These are phyloP conservation scores for Fusarium ramigenum DNA, from an alignment of 2,329 filamentous ascomycete genomes.

Conservation along the genomic window DNA sequence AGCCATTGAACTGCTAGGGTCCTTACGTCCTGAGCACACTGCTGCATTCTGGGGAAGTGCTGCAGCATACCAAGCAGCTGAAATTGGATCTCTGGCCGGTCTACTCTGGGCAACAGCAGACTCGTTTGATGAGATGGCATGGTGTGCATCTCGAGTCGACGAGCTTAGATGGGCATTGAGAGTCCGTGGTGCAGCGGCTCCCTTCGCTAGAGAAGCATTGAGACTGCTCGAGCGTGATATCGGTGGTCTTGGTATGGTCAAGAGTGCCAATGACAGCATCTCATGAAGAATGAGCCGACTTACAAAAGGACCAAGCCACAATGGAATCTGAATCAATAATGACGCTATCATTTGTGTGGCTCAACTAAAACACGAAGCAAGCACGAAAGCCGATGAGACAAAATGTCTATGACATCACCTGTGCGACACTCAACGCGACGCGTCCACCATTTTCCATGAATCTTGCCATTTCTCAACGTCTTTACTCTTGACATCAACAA, in stretches of 20 bases:
- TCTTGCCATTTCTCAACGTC: background rate
- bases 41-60: slow-evolving; percentile 58
- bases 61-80: slow-evolving; percentile 54
- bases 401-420: slow-evolving; percentile 41
- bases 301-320: background rate
- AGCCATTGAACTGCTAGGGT: slow-evolving; percentile 53
- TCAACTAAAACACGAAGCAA: slow-evolving; percentile 19
- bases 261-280: slow-evolving; percentile 20
- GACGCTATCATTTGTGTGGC: slow-evolving; percentile 3
- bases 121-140: slow-evolving; percentile 50
- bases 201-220: slow-evolving; percentile 52
- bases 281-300: background rate
- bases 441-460: background rate
- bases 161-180: slow-evolving; percentile 55
- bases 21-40: slow-evolving; percentile 55
- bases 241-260: slow-evolving; percentile 43
- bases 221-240: slow-evolving; percentile 51
- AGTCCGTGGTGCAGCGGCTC: slow-evolving; percentile 50
- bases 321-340: background rate
- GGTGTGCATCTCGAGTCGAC: slow-evolving; percentile 51
- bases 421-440: slow-evolving; percentile 28
- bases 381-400: slow-evolving; percentile 8
- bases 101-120: slow-evolving; percentile 53
- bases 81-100: slow-evolving; percentile 54
- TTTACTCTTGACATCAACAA: background rate